Conservation (phyloP, 176 grass and related monocot species). For the Oryza australiensis region DNA sequence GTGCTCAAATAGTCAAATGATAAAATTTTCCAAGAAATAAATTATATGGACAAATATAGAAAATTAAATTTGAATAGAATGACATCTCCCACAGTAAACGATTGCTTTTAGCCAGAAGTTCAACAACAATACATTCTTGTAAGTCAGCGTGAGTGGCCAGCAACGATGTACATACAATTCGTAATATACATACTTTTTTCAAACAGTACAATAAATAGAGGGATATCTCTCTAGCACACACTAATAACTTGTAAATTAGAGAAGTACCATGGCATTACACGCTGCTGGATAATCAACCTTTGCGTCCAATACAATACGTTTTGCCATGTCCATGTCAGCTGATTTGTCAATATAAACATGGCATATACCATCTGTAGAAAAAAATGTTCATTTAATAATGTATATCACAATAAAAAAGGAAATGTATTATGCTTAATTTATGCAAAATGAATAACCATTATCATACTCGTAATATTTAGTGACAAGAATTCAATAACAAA, state of each 20-base stretch:
- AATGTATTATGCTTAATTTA: background rate
- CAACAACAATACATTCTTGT: background rate
- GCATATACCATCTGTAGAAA: conserved; percentile 85
- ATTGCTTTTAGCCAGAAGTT: background rate
- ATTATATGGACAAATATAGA: background rate
- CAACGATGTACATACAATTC: background rate
- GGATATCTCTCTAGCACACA: background rate
- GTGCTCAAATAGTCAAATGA: background rate
- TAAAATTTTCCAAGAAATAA: background rate
- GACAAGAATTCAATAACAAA: background rate
- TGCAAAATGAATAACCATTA: background rate
- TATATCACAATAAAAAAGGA: background rate
- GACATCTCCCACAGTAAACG: background rate
- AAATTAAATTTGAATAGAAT: background rate
- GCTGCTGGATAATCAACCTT: conserved; percentile 99
- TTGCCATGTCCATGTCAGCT: conserved; percentile 94
- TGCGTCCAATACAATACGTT: conserved; percentile 82
- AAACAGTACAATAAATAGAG: background rate
- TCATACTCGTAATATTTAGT: background rate
- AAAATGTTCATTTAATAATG: conserved; percentile 5
- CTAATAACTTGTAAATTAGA: conserved; percentile 9
- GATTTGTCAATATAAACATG: conserved; percentile 99
- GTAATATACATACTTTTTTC: background rate
- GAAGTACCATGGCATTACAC: conserved; percentile 92
- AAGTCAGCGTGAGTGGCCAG: background rate